These are phyloP conservation scores for Nicotiana attenuata DNA, from an alignment of 257 asterid genomes.

Conservation along the genomic window DNA sequence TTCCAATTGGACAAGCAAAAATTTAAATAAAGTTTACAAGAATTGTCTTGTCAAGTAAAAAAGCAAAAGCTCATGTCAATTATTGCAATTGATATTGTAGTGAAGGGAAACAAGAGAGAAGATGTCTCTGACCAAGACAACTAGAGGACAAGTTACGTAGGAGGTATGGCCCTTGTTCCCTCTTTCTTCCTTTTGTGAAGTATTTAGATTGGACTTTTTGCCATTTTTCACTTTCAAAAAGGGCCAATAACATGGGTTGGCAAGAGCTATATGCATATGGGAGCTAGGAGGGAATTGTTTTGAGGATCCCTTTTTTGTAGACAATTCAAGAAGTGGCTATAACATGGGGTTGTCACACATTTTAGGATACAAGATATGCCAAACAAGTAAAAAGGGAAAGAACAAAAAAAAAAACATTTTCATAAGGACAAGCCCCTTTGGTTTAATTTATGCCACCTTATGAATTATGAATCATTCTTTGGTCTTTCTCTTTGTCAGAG, in stretches of 20 bases:
- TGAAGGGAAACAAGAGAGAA: background rate
- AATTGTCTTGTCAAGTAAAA: background rate
- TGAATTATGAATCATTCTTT: slow-evolving; percentile 36
- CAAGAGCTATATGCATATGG: background rate
- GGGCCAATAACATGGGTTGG: background rate
- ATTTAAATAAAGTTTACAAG: background rate
- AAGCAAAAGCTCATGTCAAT: background rate
- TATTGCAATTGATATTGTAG: slow-evolving; percentile 4
- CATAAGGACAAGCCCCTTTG: slow-evolving; percentile 13
- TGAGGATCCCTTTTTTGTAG: background rate
- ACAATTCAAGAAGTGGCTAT: slow-evolving; percentile 3
- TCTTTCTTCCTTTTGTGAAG: slow-evolving; percentile 14
- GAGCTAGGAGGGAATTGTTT: background rate
- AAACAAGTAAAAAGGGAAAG: background rate
- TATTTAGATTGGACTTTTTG: slow-evolving; percentile 1
- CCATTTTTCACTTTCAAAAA: background rate
- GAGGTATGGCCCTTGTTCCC: background rate
- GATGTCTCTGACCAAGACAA: slow-evolving; percentile 18
- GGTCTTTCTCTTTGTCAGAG: slow-evolving; percentile 52
- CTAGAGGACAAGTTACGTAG: slow-evolving; percentile 11
- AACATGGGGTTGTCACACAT: slow-evolving; percentile 11
- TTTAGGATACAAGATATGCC: slow-evolving; percentile 2
- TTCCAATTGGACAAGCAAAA: background rate
- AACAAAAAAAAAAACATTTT: background rate
- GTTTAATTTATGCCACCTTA: background rate